Percentiles rank a stretch among this genome's conserved stretches.
These are phyloP conservation scores for Fonsecaea multimorphosa DNA, from an alignment of 2,329 filamentous ascomycete species.

Conservation along the genomic window DNA sequence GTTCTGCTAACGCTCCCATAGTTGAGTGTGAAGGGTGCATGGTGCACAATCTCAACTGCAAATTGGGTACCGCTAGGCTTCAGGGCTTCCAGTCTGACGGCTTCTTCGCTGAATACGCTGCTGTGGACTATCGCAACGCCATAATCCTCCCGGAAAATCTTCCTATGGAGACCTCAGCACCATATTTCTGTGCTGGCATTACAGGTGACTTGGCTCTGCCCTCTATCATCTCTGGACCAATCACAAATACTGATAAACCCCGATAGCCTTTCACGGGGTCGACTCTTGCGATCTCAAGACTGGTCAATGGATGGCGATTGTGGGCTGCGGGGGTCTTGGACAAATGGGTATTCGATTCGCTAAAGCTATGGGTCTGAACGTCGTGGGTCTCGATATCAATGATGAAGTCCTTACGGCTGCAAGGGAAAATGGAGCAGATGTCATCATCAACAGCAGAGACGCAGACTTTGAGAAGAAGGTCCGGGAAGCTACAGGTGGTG, in stretches of 20 bases:
- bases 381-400: constrained; percentile 39
- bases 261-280: constrained; percentile 22
- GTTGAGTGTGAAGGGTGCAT: constrained; percentile 18
- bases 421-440: constrained; percentile 50
- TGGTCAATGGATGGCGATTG: constrained; percentile 37
- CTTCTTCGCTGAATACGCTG: constrained; percentile 18
- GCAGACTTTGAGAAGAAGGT: constrained; percentile 12
- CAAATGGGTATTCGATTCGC: constrained; percentile 42
- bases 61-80: constrained; percentile 9
- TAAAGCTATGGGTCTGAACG: constrained; percentile 35
- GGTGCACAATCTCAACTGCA: constrained; percentile 21
- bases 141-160: constrained; percentile 18
- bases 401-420: constrained; percentile 51
- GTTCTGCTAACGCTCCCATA: background rate
- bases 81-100: constrained; percentile 15
- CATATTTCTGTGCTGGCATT: constrained; percentile 21
- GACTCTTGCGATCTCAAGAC: constrained; percentile 15
- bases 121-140: constrained; percentile 19
- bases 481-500: constrained; percentile 15
- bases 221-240: background rate
- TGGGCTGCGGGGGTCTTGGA: constrained; percentile 39
- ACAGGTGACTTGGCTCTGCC: constrained; percentile 9
- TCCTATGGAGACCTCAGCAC: constrained; percentile 15
- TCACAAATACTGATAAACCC: background rate
- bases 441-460: constrained; percentile 13